Base-by-base conservation (phyloP, 139 green algal genomes). In the Chlorella sp. region DNA sequence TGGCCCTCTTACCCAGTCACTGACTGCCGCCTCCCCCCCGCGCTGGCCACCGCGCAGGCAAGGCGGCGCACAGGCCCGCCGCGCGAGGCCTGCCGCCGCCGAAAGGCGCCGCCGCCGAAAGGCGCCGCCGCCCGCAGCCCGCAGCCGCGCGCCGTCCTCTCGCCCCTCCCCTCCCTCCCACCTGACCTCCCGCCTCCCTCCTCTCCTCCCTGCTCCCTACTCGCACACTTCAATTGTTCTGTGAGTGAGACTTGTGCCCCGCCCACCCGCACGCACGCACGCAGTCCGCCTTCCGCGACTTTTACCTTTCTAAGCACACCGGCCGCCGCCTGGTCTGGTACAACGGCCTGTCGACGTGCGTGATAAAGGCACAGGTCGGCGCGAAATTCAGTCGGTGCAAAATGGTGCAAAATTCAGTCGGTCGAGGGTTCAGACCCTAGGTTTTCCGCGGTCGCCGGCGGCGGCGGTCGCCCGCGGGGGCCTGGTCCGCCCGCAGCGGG, bases 281-380 rank as follows among this genome's bases (percentile, higher is more conserved):
- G 2, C 82, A 82, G 77, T 77, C 90, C 43, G 75, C 87, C 21
- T 98, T 99, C 84, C 83, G 89, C 46, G 86, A 96, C 42, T 97
- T 95, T 59, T 99, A 99, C 84, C 82, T 97, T 35, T 82, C 76
- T 55, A 98, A 99, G 83, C 95, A 98, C 87, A 89, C 71, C 59
- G 96, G 96, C 43, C 84, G 96, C 67, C 85, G 90, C 74, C 87
- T 99, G 76, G 87, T 91, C 75, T 99, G 96, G 96, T 87, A 98
- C 76, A 91, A 96, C 81, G 82, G 81, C 33, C 81, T 98, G 67
- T 89, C 87, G 46, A 90, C 85, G 27, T 98, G 92, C 78, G 79
- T 98, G 29, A 67, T 99, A 55, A 88, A 85, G 38, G 90, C 89
- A 15, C 63, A 83, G 15, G 99, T 98, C 79, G 73, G 84, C 53